Percentiles rank a stretch among this genome's conserved stretches.
Conservation (phyloP, 2,329 filamentous ascomycete species). For the Aspergillus pseudonomiae region DNA sequence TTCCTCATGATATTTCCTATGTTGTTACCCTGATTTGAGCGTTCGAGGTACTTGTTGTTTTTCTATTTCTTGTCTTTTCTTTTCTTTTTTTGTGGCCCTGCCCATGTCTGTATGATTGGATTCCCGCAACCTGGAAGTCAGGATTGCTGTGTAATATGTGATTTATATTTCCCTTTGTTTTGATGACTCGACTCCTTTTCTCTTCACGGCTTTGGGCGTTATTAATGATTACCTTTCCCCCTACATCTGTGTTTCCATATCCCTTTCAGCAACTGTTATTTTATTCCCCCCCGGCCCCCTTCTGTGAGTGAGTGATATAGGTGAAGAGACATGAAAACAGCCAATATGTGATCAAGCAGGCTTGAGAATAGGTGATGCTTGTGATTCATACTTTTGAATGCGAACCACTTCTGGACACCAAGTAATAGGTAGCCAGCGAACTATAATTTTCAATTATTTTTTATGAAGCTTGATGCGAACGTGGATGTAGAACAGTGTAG, state of each 20-base stretch:
- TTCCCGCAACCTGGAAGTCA: conserved; percentile 6
- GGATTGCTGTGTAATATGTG: conserved; percentile 9
- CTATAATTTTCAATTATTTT: neutral
- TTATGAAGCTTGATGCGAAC: neutral
- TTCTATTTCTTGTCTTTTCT: neutral
- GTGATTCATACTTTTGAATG: conserved; percentile 24
- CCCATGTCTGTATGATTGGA: neutral
- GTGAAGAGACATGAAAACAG: conserved; percentile 13
- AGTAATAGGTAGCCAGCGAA: neutral
- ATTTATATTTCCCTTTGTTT: conserved; percentile 3
- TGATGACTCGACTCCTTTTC: conserved; percentile 3
- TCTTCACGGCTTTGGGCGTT: conserved; percentile 12
- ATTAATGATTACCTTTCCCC: conserved; percentile 9
- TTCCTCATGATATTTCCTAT: conserved; percentile 19
- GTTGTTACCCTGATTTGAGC: conserved; percentile 18
- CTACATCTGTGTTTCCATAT: conserved; percentile 12
- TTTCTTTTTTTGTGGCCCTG: neutral
- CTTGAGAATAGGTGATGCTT: conserved; percentile 29
- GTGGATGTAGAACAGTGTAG: neutral
- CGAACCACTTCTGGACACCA: conserved; percentile 11
- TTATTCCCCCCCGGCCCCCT: conserved; percentile 13
- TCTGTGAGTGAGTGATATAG: conserved; percentile 18
- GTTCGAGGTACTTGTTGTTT: conserved; percentile 6
- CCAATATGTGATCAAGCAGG: conserved; percentile 29
- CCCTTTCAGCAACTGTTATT: conserved; percentile 17